These are phyloP conservation scores for Candida stauntonica DNA, from an alignment of 805 yeast species.

Conservation along the genomic window DNA sequence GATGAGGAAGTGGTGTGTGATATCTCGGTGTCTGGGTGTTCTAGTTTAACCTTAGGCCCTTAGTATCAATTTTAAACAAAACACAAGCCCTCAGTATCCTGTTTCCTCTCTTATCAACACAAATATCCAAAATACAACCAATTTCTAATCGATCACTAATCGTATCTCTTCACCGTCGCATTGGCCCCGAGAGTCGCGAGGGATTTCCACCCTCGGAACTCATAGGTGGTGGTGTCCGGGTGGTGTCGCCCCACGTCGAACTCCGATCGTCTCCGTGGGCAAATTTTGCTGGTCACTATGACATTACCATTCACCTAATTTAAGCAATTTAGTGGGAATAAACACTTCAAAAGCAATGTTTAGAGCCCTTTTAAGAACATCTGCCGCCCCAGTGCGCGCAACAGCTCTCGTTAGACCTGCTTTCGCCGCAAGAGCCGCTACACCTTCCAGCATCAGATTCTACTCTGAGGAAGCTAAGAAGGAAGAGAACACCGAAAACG, in stretches of 20 bases:
- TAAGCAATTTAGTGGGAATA: no score
- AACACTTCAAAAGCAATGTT: no score
- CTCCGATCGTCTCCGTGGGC: not conserved
- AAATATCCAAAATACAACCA: no score
- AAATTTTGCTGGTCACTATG: constrained; percentile 10
- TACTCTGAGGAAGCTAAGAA: constrained; percentile 28
- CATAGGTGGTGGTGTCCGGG: constrained; percentile 4
- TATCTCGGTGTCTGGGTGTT: not conserved
- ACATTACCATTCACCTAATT: no score
- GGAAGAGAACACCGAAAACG: constrained; percentile 13
- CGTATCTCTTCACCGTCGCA: constrained; percentile 10
- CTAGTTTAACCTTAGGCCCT: no score
- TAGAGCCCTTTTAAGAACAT: constrained; percentile 19
- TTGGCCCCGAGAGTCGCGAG: constrained; percentile 8
- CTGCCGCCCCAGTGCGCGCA: constrained; percentile 8
- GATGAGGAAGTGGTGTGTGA: not conserved
- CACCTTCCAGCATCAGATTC: constrained; percentile 19
- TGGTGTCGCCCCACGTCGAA: not conserved
- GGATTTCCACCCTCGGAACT: not conserved
- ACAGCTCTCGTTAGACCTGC: constrained; percentile 9
- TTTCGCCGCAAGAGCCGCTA: constrained; percentile 7
- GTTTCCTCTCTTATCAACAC: no score
- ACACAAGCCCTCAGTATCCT: no score
- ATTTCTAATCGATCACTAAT: no score
- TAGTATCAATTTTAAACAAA: no score